Evolutionary conservation across 2,329 filamentous ascomycete genomes (phyloP), one percentile per base, ranked within the genome.

Genomic region (Phoma sp.): DNA sequence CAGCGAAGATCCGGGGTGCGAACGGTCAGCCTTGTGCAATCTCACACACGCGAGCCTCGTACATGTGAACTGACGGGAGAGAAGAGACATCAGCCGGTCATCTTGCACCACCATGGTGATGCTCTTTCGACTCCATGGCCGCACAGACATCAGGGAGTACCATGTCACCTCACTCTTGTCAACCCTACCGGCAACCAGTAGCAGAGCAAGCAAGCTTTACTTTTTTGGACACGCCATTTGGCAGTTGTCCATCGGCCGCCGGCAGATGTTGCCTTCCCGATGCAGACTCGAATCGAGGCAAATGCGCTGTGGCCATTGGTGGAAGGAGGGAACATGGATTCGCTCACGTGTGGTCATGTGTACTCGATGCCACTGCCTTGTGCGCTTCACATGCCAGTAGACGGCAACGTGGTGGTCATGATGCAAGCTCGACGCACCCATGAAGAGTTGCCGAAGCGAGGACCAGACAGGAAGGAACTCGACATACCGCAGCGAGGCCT

Each of bases 221-320:
- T 46, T 42, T 27, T 18, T 11, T 11, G 40, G 18, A 25, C 39
- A 50, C 41, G 41, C 18, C 29, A 49, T 55, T 29, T 54, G 41
- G 41, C 14, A 47, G 32, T 36, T 13, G 7, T 14, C 25, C 32
- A 18, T 41, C 37, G 37, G 41, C 42, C 41, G 42, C n/a, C 42
- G 47, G 42, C 41, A 50, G 45, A 42, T 41, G 30, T 38, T 50
- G 37, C 45, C 30, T 41, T 46, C 60, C 57, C 32, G 23, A 47
- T 66, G 45, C 24, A 62, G 60, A 53, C 52, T 64, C 62, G 64
- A 63, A 55, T 58, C 47, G 47, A 58, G 53, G 52, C 42, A 24
- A 49, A n/a, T 47, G 45, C 30, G 45, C 39, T 23, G 36, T 45
- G 42, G 33, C 14, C 32, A 56, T 44, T 56, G 52, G 52, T 51